Base-by-base conservation (phyloP, 2,329 filamentous ascomycete species). In the Diplodia sapinea region DNA sequence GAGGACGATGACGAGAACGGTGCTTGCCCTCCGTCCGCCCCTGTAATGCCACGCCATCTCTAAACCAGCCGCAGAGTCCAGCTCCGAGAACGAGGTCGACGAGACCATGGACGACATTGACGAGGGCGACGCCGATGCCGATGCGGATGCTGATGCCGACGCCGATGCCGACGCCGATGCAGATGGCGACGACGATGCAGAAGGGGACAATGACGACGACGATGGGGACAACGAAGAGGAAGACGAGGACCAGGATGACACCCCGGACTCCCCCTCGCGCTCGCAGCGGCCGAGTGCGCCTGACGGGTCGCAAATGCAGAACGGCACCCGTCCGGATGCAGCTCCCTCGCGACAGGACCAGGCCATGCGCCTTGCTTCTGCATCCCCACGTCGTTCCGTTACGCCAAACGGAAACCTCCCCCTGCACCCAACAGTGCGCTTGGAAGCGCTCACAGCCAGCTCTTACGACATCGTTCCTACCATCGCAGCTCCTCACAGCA, bases 381-480 rank as follows among this genome's bases (percentile, higher is more conserved):
- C 83, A 5, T 83, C 83, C 36, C 78, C 78, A 9, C 75, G 76
- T 20, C 57, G 66, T 12, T 80, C 78, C 2, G 73, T 79, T 69
- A 71, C 75, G 68, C 80, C 72, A 17, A 72, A 76, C 72, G 70
- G 73, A 62, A 40, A 57, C 15, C 80, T 79, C 50, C 81, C 79
- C 69, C 84, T 81, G 71, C 88, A 86, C 57, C 90, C 89, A 0
- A 84, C 82, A 61, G 85, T 93, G n/a, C 88, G 91, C 0, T 85
- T 89, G 12, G 93, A 96, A 75, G 91, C 89, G n/a, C 82, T 96
- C 61, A 89, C 86, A 1, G 94, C 95, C 15, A 82, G 85, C 50
- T 87, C 91, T 2, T 99, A 98, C 82, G 95, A 99, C 77, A 97
- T 99, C 69, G 91, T 97, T 1, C 95, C 95, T 1, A 98, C 95